A percentile compares a stretch with the other conserved stretches of the same genome.
These are phyloP conservation scores for Groenewaldozyma auringiensis DNA, from an alignment of 1,139 yeast genomes.

Conservation along the genomic window DNA sequence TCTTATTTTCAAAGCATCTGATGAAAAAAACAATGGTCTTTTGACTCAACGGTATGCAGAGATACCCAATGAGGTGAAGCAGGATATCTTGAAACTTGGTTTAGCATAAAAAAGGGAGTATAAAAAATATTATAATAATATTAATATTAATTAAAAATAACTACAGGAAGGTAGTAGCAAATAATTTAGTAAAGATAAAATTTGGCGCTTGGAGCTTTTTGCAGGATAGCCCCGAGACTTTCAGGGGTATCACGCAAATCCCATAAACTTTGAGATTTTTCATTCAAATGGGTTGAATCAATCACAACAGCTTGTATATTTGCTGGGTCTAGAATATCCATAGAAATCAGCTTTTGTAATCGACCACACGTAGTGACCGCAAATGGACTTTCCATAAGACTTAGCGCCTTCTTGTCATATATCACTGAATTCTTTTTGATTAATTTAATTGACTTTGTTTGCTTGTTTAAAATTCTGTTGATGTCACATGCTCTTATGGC, in stretches of 20 bases:
- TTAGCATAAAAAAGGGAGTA: too few species aligned
- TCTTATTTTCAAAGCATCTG: conserved; percentile 32
- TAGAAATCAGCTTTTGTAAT: conserved; percentile 41
- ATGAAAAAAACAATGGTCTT: conserved; percentile 14
- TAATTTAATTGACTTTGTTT: conserved; percentile 43
- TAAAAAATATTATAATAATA: too few species aligned
- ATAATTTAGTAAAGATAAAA: conserved; percentile 26
- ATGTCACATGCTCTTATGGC: conserved; percentile 71
- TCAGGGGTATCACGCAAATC: conserved; percentile 36
- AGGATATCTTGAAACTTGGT: background rate
- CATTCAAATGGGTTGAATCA: conserved; percentile 57
- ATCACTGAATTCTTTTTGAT: conserved; percentile 59
- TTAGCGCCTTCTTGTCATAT: conserved; percentile 49
- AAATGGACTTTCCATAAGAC: conserved; percentile 43
- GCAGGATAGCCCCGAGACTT: background rate
- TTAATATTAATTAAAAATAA: background rate
- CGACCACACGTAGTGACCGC: conserved; percentile 65
- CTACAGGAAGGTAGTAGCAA: background rate
- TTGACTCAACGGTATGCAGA: conserved; percentile 28
- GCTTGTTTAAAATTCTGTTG: conserved; percentile 45
- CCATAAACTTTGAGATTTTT: conserved; percentile 56
- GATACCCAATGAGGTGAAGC: conserved; percentile 34
- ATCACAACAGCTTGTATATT: conserved; percentile 44
- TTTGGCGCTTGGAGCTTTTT: conserved; percentile 11
- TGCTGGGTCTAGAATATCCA: conserved; percentile 30